Evolutionary conservation across 176 grass and related monocot species (phyloP).

Genomic region (Juncus effusus): DNA sequence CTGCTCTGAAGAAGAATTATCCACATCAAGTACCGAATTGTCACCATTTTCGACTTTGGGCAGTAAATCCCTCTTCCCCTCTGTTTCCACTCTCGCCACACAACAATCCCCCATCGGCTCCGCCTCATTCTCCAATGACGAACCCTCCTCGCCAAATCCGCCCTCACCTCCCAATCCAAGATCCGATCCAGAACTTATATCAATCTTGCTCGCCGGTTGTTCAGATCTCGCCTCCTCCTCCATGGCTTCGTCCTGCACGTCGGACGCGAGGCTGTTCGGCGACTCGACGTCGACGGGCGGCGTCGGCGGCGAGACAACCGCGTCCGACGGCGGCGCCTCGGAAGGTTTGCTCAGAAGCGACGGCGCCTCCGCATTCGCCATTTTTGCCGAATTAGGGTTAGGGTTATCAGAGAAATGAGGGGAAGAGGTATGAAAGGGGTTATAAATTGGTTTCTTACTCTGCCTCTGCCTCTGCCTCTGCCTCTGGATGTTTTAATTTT

Average conservation of each 20-base stretch:
- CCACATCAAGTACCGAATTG: no score
- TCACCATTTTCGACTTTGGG: no score
- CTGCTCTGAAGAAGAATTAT: no score
- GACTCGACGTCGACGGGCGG: conserved; percentile 17
- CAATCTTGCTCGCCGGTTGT: not conserved
- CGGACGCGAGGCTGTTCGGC: not conserved
- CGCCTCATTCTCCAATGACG: conserved; percentile 9
- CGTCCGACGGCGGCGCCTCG: conserved; percentile 2
- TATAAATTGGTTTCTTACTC: not conserved
- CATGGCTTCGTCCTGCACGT: conserved; percentile 1
- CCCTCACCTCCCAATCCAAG: not conserved
- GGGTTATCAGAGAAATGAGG: conserved; percentile 10
- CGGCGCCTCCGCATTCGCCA: conserved; percentile 23
- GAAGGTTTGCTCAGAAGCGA: not conserved
- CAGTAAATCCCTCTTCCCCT: not conserved
- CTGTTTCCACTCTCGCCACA: not conserved
- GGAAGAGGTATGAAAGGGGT: not conserved
- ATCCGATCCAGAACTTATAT: not conserved
- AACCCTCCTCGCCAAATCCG: not conserved
- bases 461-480: no score
- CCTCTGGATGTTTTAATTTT: not conserved
- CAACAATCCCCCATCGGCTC: not conserved
- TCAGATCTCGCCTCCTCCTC: conserved; percentile 22
- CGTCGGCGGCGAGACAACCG: conserved; percentile 5
- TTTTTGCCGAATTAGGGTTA: conserved; percentile 27